Evolutionary conservation across 805 yeast species (phyloP), one percentile per base, ranked within the genome.

Genomic region (Wickerhamia fluorescens): DNA sequence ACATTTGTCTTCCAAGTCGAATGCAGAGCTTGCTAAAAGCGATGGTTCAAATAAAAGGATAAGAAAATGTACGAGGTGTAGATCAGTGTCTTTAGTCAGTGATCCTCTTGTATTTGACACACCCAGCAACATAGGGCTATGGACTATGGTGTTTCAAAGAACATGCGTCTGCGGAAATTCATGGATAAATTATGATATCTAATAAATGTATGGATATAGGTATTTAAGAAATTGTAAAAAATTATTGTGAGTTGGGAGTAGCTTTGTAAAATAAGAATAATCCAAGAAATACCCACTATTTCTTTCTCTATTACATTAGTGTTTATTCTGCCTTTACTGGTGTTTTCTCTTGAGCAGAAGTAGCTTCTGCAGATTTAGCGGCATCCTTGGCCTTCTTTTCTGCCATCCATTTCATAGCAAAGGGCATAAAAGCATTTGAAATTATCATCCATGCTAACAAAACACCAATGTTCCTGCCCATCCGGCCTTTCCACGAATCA

Each of bases 121-220:
- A 10, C 38, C 49, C 20, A 36, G 43, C 36, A 30, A 61, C 30
- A 37, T 60, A 19, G 66, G 59, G 7, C 44, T 52, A 32, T 71
- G 85, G 81, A 69, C 80, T 1, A 61, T 74, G 56, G 77, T 79
- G 1, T 78, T 75, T 48, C 87, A 79, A 41, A 61, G 87, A 36
- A 73, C 73, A 15, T 83, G 94, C 53, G 58, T 82, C 20, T 83
- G 94, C 51, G 92, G 92, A 0, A 81, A 84, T 21, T 67, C 76
- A 4, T 81, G 89, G 89, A 75, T 74, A 2, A 68, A 68, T 36
- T 16, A 30, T 13, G 24, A 29, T 8, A 19, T 19, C 10, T 26
- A 26, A 8, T 19, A 18, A 10, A 10, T 8, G 20, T 18, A 18
- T 8, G 10, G 10, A 18, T 8, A 10, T 18, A n/a, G n/a, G n/a